Base-by-base conservation (phyloP, 345 rosid genomes). In the Fremontodendron californicum region DNA sequence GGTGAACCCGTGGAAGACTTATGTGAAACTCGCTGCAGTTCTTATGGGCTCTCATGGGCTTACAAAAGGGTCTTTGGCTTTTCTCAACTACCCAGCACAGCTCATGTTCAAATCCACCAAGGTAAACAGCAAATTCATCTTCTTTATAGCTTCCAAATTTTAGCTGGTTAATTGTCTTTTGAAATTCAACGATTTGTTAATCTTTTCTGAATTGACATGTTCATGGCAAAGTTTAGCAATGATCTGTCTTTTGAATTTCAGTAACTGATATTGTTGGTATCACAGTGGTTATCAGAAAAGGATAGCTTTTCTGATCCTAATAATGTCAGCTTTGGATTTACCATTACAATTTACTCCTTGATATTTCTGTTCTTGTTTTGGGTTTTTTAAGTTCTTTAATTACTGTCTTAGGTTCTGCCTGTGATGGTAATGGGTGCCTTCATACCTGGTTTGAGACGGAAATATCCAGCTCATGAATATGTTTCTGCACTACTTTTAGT, bases 351-450 rank as follows among this genome's bases (percentile, higher is more conserved):
- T 46, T 46, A 13, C 11, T 46, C 9, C 18, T 23, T 42, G n/a
- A 33, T 52, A 72, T 18, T 35, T 29, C 11, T 13, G 2, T 74
- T 54, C 31, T 40, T 13, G 6, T 71, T 15, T 62, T 29, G 23
- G 2, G 5, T 45, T 25, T 35, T 46, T 46, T 19, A 10, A 27
- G 1, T 18, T 21, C 19, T 35, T 67, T 16, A 1, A 63, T 23
- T 67, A n/a, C 49, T n/a, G 12, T 70, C 19, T 77, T 69, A 85
- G 99, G 97, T 96, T 54, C 77, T 96, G 77, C 99, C 99, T 2
- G 99, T 96, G 33, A 96, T 96, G 99, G 73, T 96, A 66, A 93
- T 93, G 97, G 99, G 97, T 48, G 96, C 99, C 5, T 96, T 96
- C 75, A 90, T 96, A 71, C 98, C 99, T 0, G 99, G 99, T 13